Evolutionary conservation across 768 basidiomycete species (phyloP).

Genomic region (Lactarius hatsudake): DNA sequence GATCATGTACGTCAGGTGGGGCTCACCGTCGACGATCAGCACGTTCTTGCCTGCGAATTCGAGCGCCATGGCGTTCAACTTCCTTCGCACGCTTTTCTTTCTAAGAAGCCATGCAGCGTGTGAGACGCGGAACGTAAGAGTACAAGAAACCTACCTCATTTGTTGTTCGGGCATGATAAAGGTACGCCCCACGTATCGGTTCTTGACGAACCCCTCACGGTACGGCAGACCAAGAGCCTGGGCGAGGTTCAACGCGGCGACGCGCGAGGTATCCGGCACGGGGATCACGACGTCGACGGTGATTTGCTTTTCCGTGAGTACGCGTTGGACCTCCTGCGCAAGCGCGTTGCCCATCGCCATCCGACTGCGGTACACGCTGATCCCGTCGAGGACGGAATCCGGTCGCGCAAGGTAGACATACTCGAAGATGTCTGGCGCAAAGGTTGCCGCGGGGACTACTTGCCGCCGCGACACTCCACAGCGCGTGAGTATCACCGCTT

Average conservation of each 20-base stretch:
- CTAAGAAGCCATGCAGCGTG: slow-evolving; percentile 38
- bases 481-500: slow-evolving; percentile 94
- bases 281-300: slow-evolving; percentile 96
- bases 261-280: slow-evolving; percentile 94
- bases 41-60: slow-evolving; percentile 93
- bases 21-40: slow-evolving; percentile 86
- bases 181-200: slow-evolving; percentile 95
- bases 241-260: slow-evolving; percentile 93
- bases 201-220: slow-evolving; percentile 98
- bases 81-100: slow-evolving; percentile 90
- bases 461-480: slow-evolving; percentile 69
- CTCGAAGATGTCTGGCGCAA: slow-evolving; percentile 98
- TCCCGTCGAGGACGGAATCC: slow-evolving; percentile 94
- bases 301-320: slow-evolving; percentile 64
- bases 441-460: slow-evolving; percentile 64
- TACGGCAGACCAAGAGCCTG: slow-evolving; percentile 89
- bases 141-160: slow-evolving; percentile 57
- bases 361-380: slow-evolving; percentile 94
- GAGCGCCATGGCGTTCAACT: slow-evolving; percentile 97
- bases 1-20: not conserved
- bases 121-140: not conserved
- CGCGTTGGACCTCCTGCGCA: slow-evolving; percentile 78
- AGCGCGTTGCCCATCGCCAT: slow-evolving; percentile 99
- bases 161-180: slow-evolving; percentile 99
- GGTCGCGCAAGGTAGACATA: slow-evolving; percentile 98